Evolutionary conservation across 805 yeast genomes (phyloP).

Genomic region (Kazachstania psychrophila): DNA sequence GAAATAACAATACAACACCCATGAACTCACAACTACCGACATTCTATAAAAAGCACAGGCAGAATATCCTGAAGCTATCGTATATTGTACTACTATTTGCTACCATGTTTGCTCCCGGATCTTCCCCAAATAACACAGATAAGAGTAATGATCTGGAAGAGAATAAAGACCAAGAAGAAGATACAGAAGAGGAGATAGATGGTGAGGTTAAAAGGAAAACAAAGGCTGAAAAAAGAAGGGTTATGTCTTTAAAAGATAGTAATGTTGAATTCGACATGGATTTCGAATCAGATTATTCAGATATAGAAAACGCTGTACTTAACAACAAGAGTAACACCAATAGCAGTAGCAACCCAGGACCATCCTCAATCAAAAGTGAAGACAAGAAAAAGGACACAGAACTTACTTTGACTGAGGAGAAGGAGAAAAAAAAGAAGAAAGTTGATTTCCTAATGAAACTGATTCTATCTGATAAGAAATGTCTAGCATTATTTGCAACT

Average conservation of each 20-base stretch:
- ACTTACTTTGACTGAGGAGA: neutral
- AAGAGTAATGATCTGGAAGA: conserved; percentile 2
- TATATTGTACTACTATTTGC: conserved; percentile 21
- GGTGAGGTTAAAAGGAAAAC: neutral
- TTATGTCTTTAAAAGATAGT: conserved; percentile 2
- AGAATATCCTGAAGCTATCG: conserved; percentile 22
- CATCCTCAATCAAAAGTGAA: neutral
- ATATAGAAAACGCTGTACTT: conserved; percentile 6
- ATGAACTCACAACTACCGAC: conserved; percentile 7
- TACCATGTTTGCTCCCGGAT: conserved; percentile 14
- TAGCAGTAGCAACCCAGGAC: neutral
- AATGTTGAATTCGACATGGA: conserved; percentile 8
- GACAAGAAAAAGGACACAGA: neutral
- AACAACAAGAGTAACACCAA: no score
- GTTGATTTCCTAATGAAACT: conserved; percentile 20
- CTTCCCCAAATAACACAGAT: conserved; percentile 3
- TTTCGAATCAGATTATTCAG: conserved; percentile 2
- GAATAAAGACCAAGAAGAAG: conserved; percentile 7
- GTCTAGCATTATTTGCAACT: conserved; percentile 30
- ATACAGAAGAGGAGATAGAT: conserved; percentile 1
- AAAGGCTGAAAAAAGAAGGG: conserved; percentile 3
- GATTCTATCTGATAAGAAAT: conserved; percentile 22
- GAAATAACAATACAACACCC: neutral
- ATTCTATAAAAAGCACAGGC: conserved; percentile 23
- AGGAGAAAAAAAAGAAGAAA: conserved; percentile 4